Evolutionary conservation across 768 basidiomycete species (phyloP), one percentile per base, ranked within the genome.

Genomic region (Suillus subaureus): DNA sequence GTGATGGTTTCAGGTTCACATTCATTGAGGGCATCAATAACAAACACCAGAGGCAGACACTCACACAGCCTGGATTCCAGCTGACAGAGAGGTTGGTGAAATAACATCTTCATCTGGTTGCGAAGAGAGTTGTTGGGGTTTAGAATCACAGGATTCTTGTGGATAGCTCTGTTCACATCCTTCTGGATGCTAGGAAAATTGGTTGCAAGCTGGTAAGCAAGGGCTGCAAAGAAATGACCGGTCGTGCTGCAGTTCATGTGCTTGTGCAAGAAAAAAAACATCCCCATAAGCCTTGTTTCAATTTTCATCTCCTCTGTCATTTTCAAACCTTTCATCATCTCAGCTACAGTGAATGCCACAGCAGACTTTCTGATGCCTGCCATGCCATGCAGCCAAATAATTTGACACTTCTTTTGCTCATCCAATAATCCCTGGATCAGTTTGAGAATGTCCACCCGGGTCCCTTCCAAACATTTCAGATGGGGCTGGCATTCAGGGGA

Each of bases 211-310:
- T 56, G 33, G 13, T 56, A 56, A n/a, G 56, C 56, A 26, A 57
- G 56, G 13, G 56, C 26, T 13, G 23, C 35, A 23, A 57, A 37
- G 15, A 37, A 39, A 26, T 57, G n/a, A 9, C n/a, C 56, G 4
- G 37, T 39, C 15, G 37, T 39, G 56, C 23, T 37, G 35, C 37
- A 8, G 11, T n/a, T 7, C 4, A 37, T 57, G 23, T 57, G 35
- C n/a, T 37, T 57, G 37, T 37, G 37, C 7, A 37, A 26, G 56
- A 57, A 57, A 57, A 57, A 57, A 37, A 57, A 57, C 12, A 37
- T 23, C 15, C 56, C 56, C 23, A 23, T 37, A 8, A 57, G 56
- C 35, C 37, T 37, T 37, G 56, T 37, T 57, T 57, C 37, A 6
- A 37, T 23, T 23, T 37, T 16, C 35, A 8, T 23, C 13, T 39